Conservation (phyloP, 2,329 filamentous ascomycete genomes). For the Fusarium sp. region DNA sequence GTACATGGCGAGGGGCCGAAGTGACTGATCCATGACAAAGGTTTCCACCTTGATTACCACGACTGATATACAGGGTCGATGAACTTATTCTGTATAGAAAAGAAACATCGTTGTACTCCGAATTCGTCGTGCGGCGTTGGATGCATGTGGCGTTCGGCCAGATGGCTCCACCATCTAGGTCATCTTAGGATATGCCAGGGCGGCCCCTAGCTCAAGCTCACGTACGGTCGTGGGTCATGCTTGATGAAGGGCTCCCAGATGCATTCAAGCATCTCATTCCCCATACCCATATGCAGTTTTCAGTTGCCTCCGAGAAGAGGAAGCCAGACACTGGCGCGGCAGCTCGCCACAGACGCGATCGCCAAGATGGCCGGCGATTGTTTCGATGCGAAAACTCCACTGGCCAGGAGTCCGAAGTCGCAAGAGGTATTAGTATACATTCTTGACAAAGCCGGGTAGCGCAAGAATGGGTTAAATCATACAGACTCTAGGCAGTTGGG, state of each 20-base stretch:
- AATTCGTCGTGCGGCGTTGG: constrained; percentile 44
- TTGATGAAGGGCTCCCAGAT: constrained; percentile 43
- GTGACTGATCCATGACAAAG: not conserved
- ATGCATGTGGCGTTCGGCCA: constrained; percentile 47
- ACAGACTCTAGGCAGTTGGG: not conserved
- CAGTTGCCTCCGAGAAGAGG: constrained; percentile 9
- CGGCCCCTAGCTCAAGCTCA: constrained; percentile 39
- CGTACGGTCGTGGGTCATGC: constrained; percentile 42
- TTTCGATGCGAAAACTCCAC: constrained; percentile 31
- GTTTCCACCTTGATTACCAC: not conserved
- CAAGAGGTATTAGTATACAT: constrained; percentile 10
- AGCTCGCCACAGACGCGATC: constrained; percentile 28
- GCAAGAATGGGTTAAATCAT: not conserved
- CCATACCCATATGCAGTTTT: constrained; percentile 31
- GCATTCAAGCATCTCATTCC: constrained; percentile 32
- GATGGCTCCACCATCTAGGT: constrained; percentile 42
- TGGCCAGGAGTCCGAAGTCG: constrained; percentile 30
- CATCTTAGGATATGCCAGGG: constrained; percentile 42
- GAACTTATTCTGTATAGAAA: constrained; percentile 11
- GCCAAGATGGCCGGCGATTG: constrained; percentile 13
- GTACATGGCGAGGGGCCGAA: constrained; percentile 8
- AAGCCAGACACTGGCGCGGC: constrained; percentile 15
- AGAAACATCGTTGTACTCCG: constrained; percentile 24
- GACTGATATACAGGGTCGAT: constrained; percentile 7
- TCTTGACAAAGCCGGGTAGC: not conserved